phyloP scores from a whole-genome alignment of 345 rosid species.

The Nephelium lappaceum region DNA sequence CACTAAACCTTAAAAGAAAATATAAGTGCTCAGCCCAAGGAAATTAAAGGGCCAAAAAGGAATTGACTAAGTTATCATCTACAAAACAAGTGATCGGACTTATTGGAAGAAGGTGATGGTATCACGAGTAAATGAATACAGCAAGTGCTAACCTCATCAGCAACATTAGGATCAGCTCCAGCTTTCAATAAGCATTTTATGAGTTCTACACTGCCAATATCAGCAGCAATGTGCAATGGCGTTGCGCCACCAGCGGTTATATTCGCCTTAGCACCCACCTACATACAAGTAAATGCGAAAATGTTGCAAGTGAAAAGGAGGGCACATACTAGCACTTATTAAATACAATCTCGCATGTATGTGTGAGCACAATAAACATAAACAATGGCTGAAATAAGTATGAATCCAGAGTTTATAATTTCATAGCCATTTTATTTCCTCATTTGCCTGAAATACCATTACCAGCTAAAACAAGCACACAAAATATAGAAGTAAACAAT shows the following conservation, averaged over 20 bases:
- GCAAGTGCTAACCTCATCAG: constrained; percentile 59
- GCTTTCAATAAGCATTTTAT: constrained; percentile 73
- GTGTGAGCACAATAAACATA: not conserved
- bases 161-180: constrained; percentile 78
- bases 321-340: not conserved
- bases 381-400: not conserved
- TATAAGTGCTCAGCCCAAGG: not conserved
- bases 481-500: not conserved
- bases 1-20: not conserved
- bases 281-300: constrained; percentile 27
- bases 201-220: constrained; percentile 65
- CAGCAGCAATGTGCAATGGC: constrained; percentile 91
- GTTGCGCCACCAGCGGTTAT: constrained; percentile 86
- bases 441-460: not conserved
- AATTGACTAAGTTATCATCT: not conserved
- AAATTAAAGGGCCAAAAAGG: not conserved
- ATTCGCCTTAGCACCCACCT: constrained; percentile 87
- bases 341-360: not conserved
- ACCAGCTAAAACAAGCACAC: constrained; percentile 1
- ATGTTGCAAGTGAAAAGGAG: not conserved
- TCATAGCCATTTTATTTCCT: not conserved
- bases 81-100: not conserved
- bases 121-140: constrained; percentile 8
- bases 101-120: not conserved
- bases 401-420: not conserved